A percentile compares a stretch with the other conserved stretches of the same genome.
Conservation (phyloP, 257 asterid species). For the Solanum gandarillasii region DNA sequence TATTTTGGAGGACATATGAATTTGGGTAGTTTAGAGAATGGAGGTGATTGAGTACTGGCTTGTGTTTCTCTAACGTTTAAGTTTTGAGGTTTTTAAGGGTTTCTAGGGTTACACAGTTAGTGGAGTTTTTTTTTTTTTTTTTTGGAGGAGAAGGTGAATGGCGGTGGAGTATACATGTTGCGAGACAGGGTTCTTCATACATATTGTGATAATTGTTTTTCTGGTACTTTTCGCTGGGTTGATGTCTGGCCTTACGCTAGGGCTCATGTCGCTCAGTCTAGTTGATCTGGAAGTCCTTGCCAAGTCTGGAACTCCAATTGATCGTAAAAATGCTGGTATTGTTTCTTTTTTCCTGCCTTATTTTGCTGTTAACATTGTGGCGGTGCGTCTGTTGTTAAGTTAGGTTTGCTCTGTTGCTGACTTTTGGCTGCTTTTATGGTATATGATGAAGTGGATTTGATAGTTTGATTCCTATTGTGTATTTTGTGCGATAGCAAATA, state of each 20-base stretch:
- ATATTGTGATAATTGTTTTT: slow-evolving; percentile 38
- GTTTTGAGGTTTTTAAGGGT: not conserved
- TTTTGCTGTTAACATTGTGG: not conserved
- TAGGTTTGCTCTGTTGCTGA: not conserved
- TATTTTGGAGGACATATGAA: not conserved
- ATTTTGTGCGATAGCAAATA: not conserved
- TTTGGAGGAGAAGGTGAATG: slow-evolving; percentile 27
- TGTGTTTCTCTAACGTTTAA: slow-evolving; percentile 1
- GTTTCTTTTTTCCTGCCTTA: not conserved
- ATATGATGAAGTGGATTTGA: not conserved
- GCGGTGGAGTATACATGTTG: slow-evolving; percentile 88
- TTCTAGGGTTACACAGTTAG: not conserved
- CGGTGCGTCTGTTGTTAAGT: not conserved
- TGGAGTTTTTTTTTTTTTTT: not conserved
- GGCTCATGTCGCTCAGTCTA: slow-evolving; percentile 92
- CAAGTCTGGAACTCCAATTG: slow-evolving; percentile 76
- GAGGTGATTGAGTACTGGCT: not conserved
- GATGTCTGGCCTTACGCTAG: slow-evolving; percentile 97
- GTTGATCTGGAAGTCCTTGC: slow-evolving; percentile 98
- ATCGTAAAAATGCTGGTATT: slow-evolving; percentile 62
- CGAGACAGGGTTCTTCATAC: slow-evolving; percentile 47
- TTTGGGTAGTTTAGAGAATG: not conserved
- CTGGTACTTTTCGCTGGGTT: slow-evolving; percentile 77
- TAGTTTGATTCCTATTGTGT: not conserved
- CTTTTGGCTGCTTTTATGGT: not conserved